Evolutionary conservation across 2,329 filamentous ascomycete species (phyloP).

Genomic region (Fusarium pilosicola): DNA sequence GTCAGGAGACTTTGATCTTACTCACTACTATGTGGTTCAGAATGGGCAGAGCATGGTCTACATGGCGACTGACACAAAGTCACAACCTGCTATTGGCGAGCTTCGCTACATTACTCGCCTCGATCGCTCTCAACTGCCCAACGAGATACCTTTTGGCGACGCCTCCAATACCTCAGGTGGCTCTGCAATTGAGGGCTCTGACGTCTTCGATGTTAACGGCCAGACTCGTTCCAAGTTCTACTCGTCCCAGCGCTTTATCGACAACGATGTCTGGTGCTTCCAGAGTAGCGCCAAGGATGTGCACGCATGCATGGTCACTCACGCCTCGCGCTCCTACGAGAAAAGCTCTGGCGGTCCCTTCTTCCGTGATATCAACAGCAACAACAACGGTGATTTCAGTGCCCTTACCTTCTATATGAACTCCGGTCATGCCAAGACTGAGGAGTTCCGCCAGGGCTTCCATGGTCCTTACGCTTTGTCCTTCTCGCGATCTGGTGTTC

Average conservation of each 20-base stretch:
- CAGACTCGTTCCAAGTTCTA: conserved; percentile 77
- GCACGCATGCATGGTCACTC: conserved; percentile 68
- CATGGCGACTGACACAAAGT: conserved; percentile 70
- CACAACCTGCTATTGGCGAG: conserved; percentile 66
- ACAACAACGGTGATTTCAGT: conserved; percentile 67
- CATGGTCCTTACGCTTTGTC: conserved; percentile 72
- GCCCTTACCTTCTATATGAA: conserved; percentile 77
- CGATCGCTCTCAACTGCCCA: conserved; percentile 59
- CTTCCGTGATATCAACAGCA: conserved; percentile 72
- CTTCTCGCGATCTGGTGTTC: conserved; percentile 68
- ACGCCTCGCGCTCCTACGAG: conserved; percentile 63
- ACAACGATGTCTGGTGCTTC: conserved; percentile 72
- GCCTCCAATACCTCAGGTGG: conserved; percentile 66
- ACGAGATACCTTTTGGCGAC: conserved; percentile 63
- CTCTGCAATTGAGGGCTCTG: conserved; percentile 65
- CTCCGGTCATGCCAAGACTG: conserved; percentile 70
- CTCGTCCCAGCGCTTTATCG: conserved; percentile 75
- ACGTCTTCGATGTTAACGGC: conserved; percentile 68
- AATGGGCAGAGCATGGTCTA: conserved; percentile 69
- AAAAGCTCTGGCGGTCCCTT: conserved; percentile 73
- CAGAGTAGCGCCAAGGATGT: conserved; percentile 57
- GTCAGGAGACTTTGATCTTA: conserved; percentile 58
- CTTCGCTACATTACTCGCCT: conserved; percentile 72
- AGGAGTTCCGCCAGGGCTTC: conserved; percentile 69
- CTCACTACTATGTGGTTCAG: conserved; percentile 70